Evolutionary conservation across 2,329 filamentous ascomycete genomes (phyloP), one percentile per base, ranked within the genome.

Genomic region (Neonectria neomacrospora): DNA sequence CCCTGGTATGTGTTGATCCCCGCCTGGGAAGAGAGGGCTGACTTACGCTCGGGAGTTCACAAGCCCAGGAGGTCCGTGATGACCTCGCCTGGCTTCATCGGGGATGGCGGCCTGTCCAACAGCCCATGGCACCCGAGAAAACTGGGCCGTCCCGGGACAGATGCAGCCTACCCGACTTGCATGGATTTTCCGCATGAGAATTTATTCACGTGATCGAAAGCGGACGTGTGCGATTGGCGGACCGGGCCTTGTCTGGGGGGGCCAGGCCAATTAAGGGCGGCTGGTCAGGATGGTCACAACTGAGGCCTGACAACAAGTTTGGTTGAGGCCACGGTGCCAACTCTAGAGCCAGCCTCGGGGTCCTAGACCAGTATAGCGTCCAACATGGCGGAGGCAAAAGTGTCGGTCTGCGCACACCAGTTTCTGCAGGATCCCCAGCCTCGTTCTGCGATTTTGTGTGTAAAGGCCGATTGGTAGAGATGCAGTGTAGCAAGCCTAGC

Each of bases 211-310:
- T 79, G 77, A 79, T 20, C 52, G 16, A 34, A 22, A 26, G 54
- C 69, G 57, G 67, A 77, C 75, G 77, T 73, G 75, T 74, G 76
- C 75, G 75, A 78, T 78, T 77, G 74, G 77, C 77, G 77, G 77
- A 76, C 71, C 76, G 77, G 70, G 69, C 76, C 74, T 74, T 77
- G 68, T 68, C 66, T 73, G 67, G 62, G 65, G 47, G 66, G 48
- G 56, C 72, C 71, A 75, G 48, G 56, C 72, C 71, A 75, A 71
- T 73, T 65, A 70, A 66, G 41, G 64, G 56, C 54, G 58, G 50
- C 62, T 34, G 61, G 66, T 66, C 57, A 32, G 64, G 63, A 60
- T 54, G 70, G 58, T 68, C 65, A 68, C 62, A 70, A 64, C 58
- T 62, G 54, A 63, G 11, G 62, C 54, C 55, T 65, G 55, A 58